phyloP scores from a whole-genome alignment of 2,329 filamentous ascomycete genomes.

The Corniculantispora saksenae region DNA sequence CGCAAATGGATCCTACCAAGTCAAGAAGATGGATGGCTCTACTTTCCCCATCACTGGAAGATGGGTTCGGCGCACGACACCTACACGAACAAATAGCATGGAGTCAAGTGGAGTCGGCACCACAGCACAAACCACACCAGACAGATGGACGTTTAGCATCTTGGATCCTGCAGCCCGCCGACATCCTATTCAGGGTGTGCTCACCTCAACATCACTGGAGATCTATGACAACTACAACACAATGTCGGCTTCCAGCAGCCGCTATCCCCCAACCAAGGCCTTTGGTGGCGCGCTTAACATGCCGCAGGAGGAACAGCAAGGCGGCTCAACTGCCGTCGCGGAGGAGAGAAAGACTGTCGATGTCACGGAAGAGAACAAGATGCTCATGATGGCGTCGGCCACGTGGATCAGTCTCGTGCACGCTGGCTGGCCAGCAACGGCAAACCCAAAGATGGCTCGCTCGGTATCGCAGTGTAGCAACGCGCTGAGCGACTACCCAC shows the following conservation, averaged over 20 bases:
- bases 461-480: slow-evolving; percentile 28
- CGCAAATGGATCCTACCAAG: slow-evolving; percentile 64
- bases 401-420: slow-evolving; percentile 41
- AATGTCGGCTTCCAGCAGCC: slow-evolving; percentile 51
- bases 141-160: slow-evolving; percentile 74
- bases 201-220: slow-evolving; percentile 65
- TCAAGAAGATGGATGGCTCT: slow-evolving; percentile 58
- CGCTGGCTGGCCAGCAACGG: slow-evolving; percentile 36
- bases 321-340: background rate
- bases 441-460: slow-evolving; percentile 31
- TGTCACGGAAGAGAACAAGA: slow-evolving; percentile 36
- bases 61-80: slow-evolving; percentile 60
- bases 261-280: slow-evolving; percentile 47
- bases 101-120: slow-evolving; percentile 21
- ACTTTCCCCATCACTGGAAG: slow-evolving; percentile 63
- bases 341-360: slow-evolving; percentile 33
- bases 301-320: slow-evolving; percentile 16
- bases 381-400: slow-evolving; percentile 40
- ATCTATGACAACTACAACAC: slow-evolving; percentile 69
- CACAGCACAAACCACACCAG: slow-evolving; percentile 39
- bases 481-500: slow-evolving; percentile 17
- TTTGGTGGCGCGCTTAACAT: slow-evolving; percentile 28
- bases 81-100: slow-evolving; percentile 26
- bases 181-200: slow-evolving; percentile 72
- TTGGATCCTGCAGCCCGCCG: slow-evolving; percentile 68